These are phyloP conservation scores for Crithidia bombi DNA, from an alignment of 208 protist species.

Conservation along the genomic window DNA sequence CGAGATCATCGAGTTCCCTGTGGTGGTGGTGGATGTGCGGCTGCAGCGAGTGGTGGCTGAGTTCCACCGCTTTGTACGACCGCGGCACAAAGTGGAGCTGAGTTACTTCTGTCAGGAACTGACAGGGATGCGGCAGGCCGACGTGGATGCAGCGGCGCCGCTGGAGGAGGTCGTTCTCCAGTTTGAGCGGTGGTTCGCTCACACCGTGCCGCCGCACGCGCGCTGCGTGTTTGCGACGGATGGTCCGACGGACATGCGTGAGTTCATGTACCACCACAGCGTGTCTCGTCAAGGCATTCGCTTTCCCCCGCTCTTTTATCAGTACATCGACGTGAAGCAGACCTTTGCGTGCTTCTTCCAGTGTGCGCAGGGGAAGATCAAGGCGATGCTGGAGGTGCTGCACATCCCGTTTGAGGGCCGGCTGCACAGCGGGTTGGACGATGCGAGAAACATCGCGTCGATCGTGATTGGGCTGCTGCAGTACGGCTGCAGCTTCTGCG, in stretches of 20 bases:
- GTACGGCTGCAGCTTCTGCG: conserved; percentile 74
- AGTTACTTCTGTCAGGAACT: conserved; percentile 91
- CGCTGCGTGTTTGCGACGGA: conserved; percentile 82
- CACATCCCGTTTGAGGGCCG: conserved; percentile 76
- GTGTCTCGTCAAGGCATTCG: conserved; percentile 76
- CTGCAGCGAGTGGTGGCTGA: conserved; percentile 73
- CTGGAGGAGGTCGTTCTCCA: conserved; percentile 79
- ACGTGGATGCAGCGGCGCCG: conserved; percentile 76
- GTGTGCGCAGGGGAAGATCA: conserved; percentile 82
- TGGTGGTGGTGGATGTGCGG: conserved; percentile 85
- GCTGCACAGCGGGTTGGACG: conserved; percentile 88
- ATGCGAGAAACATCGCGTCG: conserved; percentile 84
- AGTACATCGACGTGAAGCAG: conserved; percentile 89
- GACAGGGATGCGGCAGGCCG: conserved; percentile 93
- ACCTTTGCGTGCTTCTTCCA: conserved; percentile 79
- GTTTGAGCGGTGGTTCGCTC: conserved; percentile 82
- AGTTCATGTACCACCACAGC: conserved; percentile 88
- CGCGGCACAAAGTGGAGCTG: conserved; percentile 76
- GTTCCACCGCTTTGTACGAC: conserved; percentile 92
- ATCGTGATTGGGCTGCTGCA: conserved; percentile 88
- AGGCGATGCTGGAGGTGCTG: conserved; percentile 88
- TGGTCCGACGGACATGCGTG: conserved; percentile 75
- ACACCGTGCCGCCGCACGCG: conserved; percentile 64
- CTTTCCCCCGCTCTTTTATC: conserved; percentile 85
- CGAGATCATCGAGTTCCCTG: conserved; percentile 97